Evolutionary conservation across 2,329 filamentous ascomycete species (phyloP).

Genomic region (Paecilomyces dactylethromorphus): DNA sequence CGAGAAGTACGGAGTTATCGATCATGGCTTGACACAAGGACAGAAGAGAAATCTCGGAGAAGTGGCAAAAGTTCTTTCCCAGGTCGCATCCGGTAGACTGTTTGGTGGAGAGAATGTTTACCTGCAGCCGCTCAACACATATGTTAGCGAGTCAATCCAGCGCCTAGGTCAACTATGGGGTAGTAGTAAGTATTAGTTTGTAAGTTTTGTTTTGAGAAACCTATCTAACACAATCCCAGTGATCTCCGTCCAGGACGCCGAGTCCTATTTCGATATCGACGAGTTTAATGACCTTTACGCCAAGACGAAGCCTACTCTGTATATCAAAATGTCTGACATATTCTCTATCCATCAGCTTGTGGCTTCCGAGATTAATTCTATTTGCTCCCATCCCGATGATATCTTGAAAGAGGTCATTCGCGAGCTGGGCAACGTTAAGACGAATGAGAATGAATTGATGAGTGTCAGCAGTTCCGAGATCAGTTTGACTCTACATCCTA

Average conservation of each 20-base stretch:
- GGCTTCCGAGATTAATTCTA: conserved; percentile 66
- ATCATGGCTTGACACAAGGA: conserved; percentile 78
- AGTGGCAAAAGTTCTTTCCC: conserved; percentile 84
- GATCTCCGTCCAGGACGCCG: conserved; percentile 77
- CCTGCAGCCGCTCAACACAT: conserved; percentile 87
- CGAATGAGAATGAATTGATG: conserved; percentile 88
- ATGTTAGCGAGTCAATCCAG: conserved; percentile 77
- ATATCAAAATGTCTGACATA: conserved; percentile 97
- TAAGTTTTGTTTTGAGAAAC: background rate
- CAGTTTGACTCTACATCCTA: conserved; percentile 81
- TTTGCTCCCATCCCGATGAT: conserved; percentile 79
- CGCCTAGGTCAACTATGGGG: conserved; percentile 69
- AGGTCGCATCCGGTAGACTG: conserved; percentile 78
- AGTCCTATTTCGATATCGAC: conserved; percentile 93
- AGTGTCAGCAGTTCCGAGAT: conserved; percentile 83
- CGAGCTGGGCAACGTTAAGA: conserved; percentile 92
- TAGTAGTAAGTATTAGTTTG: conserved; percentile 43
- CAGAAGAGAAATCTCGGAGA: conserved; percentile 90
- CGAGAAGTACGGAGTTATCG: conserved; percentile 87
- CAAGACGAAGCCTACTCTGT: conserved; percentile 93
- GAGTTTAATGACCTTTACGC: conserved; percentile 98
- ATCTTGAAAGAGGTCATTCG: conserved; percentile 84
- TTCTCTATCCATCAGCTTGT: conserved; percentile 92
- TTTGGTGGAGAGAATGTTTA: conserved; percentile 96
- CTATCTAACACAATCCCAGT: conserved; percentile 44